Percentiles rank a stretch among this genome's conserved stretches.
Evolutionary conservation across 106 monocot genomes (phyloP).

Genomic region (Phalaenopsis equestris): DNA sequence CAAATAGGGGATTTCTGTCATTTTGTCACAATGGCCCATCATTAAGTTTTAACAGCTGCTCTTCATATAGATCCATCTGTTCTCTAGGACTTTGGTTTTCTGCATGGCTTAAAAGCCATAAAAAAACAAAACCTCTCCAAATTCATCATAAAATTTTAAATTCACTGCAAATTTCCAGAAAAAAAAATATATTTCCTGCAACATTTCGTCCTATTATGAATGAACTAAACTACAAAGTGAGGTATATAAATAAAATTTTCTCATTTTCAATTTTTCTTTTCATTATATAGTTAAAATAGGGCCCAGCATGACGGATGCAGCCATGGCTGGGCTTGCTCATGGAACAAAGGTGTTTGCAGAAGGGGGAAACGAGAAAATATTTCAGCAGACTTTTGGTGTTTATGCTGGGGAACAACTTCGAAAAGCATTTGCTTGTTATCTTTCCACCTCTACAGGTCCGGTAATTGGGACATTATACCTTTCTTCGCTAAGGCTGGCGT

Average conservation of each 20-base stretch:
- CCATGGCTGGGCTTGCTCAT: conserved; percentile 57
- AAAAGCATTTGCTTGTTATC: conserved; percentile 74
- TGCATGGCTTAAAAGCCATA: no score
- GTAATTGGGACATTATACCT: conserved; percentile 79
- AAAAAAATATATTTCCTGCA: no score
- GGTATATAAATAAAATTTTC: background rate
- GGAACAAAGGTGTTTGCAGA: conserved; percentile 80
- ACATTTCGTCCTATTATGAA: no score
- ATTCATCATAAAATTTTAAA: no score
- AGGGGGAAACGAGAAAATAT: conserved; percentile 76
- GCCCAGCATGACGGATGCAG: conserved; percentile 62
- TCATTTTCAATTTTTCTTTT: conserved; percentile 3
- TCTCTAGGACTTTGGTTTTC: no score
- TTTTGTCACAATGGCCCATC: no score
- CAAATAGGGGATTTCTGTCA: no score
- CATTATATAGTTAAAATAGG: conserved; percentile 55
- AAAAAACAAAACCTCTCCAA: no score
- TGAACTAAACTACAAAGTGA: background rate
- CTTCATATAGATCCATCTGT: no score
- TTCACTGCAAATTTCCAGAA: no score
- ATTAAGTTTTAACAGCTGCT: no score
- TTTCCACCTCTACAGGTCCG: conserved; percentile 82
- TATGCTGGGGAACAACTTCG: conserved; percentile 59
- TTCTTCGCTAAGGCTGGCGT: conserved; percentile 58
- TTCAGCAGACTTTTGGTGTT: conserved; percentile 52